Evolutionary conservation across 108 stramenopile species (phyloP).

Genomic region (Cylindrotheca closterium): DNA sequence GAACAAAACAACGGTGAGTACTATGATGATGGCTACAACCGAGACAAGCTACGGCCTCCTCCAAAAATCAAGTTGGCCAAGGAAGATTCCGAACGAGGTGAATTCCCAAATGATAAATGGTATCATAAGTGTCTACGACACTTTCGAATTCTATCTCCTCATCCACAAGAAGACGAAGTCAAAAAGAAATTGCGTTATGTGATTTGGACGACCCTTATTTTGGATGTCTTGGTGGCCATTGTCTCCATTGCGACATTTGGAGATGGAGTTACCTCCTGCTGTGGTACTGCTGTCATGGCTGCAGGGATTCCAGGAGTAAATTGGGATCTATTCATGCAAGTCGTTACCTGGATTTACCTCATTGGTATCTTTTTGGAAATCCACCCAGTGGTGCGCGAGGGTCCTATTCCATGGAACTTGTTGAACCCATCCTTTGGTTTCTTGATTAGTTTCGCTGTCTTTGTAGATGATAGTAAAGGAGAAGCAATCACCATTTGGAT

Average conservation of each 20-base stretch:
- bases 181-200: slow-evolving; percentile 25
- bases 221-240: slow-evolving; percentile 27
- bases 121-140: slow-evolving; percentile 19
- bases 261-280: slow-evolving; percentile 30
- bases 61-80: not conserved
- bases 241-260: slow-evolving; percentile 28
- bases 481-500: slow-evolving; percentile 39
- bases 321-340: slow-evolving; percentile 29
- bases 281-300: slow-evolving; percentile 27
- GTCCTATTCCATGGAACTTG: slow-evolving; percentile 31
- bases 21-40: not conserved
- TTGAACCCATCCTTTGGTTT: slow-evolving; percentile 39
- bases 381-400: slow-evolving; percentile 31
- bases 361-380: slow-evolving; percentile 38
- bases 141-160: slow-evolving; percentile 25
- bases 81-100: slow-evolving; percentile 1
- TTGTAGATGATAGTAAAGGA: slow-evolving; percentile 35
- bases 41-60: not conserved
- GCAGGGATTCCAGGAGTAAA: slow-evolving; percentile 15
- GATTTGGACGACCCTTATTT: slow-evolving; percentile 29
- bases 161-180: slow-evolving; percentile 37
- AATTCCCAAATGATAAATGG: slow-evolving; percentile 17
- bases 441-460: slow-evolving; percentile 39
- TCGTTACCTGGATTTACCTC: slow-evolving; percentile 27
- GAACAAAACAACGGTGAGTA: no score